Conservation (phyloP, 345 rosid genomes). For the Noccaea caerulescens region DNA sequence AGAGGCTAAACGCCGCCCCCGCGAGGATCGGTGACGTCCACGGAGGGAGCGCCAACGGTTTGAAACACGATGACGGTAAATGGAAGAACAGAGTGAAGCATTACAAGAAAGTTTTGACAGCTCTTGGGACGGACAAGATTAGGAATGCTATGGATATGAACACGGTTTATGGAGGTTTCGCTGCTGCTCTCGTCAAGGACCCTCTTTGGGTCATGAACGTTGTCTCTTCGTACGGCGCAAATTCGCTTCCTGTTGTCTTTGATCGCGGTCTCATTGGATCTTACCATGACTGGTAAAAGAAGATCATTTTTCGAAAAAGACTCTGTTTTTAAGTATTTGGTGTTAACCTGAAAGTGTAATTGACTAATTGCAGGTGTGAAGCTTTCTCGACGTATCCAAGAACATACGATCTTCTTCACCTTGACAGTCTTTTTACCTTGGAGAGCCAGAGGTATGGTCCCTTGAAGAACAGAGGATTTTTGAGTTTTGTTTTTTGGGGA, state of each 20-base stretch:
- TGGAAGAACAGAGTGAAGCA: slow-evolving; percentile 86
- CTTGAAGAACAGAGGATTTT: too few relatives aligned
- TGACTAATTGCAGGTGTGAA: slow-evolving; percentile 75
- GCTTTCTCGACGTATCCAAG: slow-evolving; percentile 98
- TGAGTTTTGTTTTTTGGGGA: slow-evolving; percentile 2
- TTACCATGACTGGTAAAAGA: slow-evolving; percentile 81
- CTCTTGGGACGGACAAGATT: slow-evolving; percentile 77
- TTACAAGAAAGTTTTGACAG: slow-evolving; percentile 86
- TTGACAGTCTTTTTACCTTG: slow-evolving; percentile 84
- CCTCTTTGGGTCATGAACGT: slow-evolving; percentile 99
- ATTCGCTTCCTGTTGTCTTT: slow-evolving; percentile 77
- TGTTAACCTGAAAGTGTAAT: slow-evolving; percentile 17
- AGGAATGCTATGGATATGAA: slow-evolving; percentile 99
- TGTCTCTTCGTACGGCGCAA: slow-evolving; percentile 76
- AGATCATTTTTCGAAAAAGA: neutral
- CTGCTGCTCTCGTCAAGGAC: slow-evolving; percentile 70
- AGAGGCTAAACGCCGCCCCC: slow-evolving; percentile 66
- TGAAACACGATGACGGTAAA: slow-evolving; percentile 78
- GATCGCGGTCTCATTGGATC: slow-evolving; percentile 96
- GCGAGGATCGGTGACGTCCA: slow-evolving; percentile 69
- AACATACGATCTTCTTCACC: slow-evolving; percentile 94
- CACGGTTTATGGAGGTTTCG: slow-evolving; percentile 88
- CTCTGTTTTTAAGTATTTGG: neutral
- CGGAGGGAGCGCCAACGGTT: slow-evolving; percentile 65
- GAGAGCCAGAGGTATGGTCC: slow-evolving; percentile 83